Percentiles rank a stretch among this genome's conserved stretches.
phyloP scores from a whole-genome alignment of 495 filamentous ascomycete genomes.

The Hypomontagnella submonticulosa region DNA sequence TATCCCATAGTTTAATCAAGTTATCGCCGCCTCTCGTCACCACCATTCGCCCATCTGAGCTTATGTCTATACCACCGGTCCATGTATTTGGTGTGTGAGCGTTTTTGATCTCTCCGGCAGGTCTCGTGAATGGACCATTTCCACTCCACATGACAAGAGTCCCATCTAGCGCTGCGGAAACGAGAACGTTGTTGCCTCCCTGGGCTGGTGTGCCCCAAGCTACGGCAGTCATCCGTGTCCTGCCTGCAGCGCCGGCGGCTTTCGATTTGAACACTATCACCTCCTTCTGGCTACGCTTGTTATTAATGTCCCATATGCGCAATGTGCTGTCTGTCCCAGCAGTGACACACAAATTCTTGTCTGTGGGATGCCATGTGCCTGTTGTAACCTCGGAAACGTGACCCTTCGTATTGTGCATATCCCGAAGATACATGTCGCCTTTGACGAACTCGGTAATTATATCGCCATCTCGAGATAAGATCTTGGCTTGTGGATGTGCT shows the following conservation, averaged over 20 bases:
- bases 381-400: slow-evolving; percentile 90
- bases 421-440: slow-evolving; percentile 96
- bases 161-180: slow-evolving; percentile 89
- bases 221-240: slow-evolving; percentile 92
- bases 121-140: slow-evolving; percentile 86
- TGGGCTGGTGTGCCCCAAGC: slow-evolving; percentile 84
- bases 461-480: slow-evolving; percentile 89
- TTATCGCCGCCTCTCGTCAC: slow-evolving; percentile 92
- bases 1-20: slow-evolving; percentile 90
- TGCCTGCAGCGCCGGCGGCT: slow-evolving; percentile 83
- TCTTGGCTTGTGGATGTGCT: slow-evolving; percentile 87
- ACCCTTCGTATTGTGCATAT: slow-evolving; percentile 96
- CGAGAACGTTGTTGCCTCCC: slow-evolving; percentile 81
- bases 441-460: slow-evolving; percentile 87
- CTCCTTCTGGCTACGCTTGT: slow-evolving; percentile 85
- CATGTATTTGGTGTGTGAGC: slow-evolving; percentile 87
- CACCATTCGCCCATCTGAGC: slow-evolving; percentile 86
- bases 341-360: slow-evolving; percentile 84
- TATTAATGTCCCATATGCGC: slow-evolving; percentile 95
- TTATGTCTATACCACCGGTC: slow-evolving; percentile 94
- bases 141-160: slow-evolving; percentile 92
- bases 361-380: slow-evolving; percentile 87
- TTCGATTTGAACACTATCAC: slow-evolving; percentile 95
- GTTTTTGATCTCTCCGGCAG: slow-evolving; percentile 84
- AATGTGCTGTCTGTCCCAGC: slow-evolving; percentile 93